Base-by-base conservation (phyloP, 2,329 filamentous ascomycete species). In the Colletotrichum sp. region DNA sequence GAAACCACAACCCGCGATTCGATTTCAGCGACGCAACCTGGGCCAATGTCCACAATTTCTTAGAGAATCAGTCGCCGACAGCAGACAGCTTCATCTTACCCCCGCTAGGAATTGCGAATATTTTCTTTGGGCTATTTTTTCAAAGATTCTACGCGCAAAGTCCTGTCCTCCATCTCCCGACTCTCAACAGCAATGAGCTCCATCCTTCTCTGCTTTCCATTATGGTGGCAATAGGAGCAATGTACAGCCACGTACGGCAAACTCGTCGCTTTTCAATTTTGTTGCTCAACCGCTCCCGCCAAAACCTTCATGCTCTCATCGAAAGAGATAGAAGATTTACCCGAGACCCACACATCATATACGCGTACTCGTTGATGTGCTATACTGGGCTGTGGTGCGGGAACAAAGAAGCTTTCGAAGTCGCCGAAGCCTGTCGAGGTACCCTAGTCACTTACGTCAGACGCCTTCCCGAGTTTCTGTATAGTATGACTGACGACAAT, bases 371-470 rank as follows among this genome's bases (percentile, higher is more conserved):
- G 13, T 62, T 74, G 5, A 39, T 73, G 30, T 39, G 57, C 21
- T 64, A 74, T n/a, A 21, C 34, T 15, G 72, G 67, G n/a, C 44
- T 74, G 7, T 74, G 72, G 72, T 71, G 72, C 32, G 72, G 67
- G 12, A 74, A 74, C 49, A 74, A 74, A 36, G 44, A 59, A 16
- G 72, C 72, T 5, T 74, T 65, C 34, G 72, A 74, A 59, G 16
- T 30, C 18, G 72, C 72, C 16, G 72, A 74, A 24, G 59, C 72
- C 30, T 60, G 21, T 9, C 67, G 67, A 8, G 72, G 72, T 15
- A 36, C 44, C 26, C n/a, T 74, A 24, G 67, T 74, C 21, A 71
- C 72, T 8, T 60, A 71, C 18, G 13, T 60, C 60, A 49, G 72
- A 12, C 59, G 67, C 8, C 59, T 74, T 12, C 49, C 60, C 15